Base-by-base conservation (phyloP, 179 eudicot species). In the Heliamphora pulchella region DNA sequence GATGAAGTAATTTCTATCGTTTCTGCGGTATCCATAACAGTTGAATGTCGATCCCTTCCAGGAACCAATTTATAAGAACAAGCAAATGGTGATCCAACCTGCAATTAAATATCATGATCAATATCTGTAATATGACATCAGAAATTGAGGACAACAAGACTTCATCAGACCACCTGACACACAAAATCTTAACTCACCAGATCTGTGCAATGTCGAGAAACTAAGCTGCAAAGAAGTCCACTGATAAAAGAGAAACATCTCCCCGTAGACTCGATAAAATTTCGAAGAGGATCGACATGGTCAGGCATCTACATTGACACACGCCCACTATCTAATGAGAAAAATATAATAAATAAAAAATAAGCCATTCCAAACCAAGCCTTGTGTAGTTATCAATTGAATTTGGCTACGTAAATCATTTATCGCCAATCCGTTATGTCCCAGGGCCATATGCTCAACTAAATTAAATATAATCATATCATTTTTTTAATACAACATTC, bases 1-100 rank as follows among this genome's bases (percentile, higher is more conserved):
- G 97, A 87, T 0, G 95, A 91, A 65, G 88, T 82, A 81, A 92
- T 86, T 22, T 89, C 89, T 79, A 92, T 89, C 14, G 86, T 79
- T 67, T 88, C 91, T 87, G 81, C 83, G 3, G 76, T 53, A 75
- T 82, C 82, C 86, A 79, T 71, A 46, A 78, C 82, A 80, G 66
- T 9, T 41, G 83, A 87, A 79, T 59, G 53, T 68, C 43, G 69
- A 80, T 74, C 79, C 69, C 79, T 53, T 74, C 64, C 75, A 71
- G 46, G 18, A 68, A 50, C 41, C 48, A 71, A 79, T 44, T 74
- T 75, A 79, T 46, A 18, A 59, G 81, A 72, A 77, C 64, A 50
- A 55, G 68, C 39, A 72, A 69, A 44, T 77, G 75, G 69, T 74
- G 63, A 58, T 70, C 55, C 72, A 64, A 81, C 78, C 92, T 87